Base-by-base conservation (phyloP, 495 filamentous ascomycete genomes). In the Hypoxylon trugodes region DNA sequence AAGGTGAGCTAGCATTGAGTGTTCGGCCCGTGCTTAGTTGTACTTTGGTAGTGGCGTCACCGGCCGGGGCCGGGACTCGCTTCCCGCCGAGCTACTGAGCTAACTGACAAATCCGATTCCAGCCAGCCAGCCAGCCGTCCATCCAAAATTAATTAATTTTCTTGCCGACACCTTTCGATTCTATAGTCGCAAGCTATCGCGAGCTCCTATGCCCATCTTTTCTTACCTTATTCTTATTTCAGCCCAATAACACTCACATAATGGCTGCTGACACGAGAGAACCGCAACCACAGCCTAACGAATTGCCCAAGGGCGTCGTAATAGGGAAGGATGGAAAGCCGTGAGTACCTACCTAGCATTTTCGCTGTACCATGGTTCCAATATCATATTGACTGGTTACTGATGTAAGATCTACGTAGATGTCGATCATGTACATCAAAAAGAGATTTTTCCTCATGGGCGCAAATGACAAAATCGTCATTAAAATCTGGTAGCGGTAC, bases 281-380 rank as follows among this genome's bases (percentile, higher is more conserved):
- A 57, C 40, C 65, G 41, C 49, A 72, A 57, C 40, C 65, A 37
- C 49, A 41, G 46, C 73, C 75, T 16, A 76, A 74, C 58, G 78
- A 76, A 49, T 51, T 79, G 32, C 89, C 91, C 10, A 96, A 92
- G 73, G 94, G 93, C 61, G 81, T 96, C 5, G 84, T 96, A 2
- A 78, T 97, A 33, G 95, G 89, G 38, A 91, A 93, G 66, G 91
- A 98, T 81, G 95, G 95, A 40, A 98, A 97, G 77, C 95, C 94
- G 95, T 98, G 81, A 76, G 91, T 68, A n/a, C n/a, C n/a, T n/a
- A n/a, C n/a, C n/a, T n/a, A 57, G 3, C 3, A 41, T 26, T 40
- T 19, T 46, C 25, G 26, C 16, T 12, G 48, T 46, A 15, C 35
- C 8, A 25, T 6, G 36, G 13, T 47, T 24, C 24, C 28, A 21